A percentile compares a stretch with the other conserved stretches of the same genome.
Conservation (phyloP, 2,329 filamentous ascomycete species). For the Nemania sp. region DNA sequence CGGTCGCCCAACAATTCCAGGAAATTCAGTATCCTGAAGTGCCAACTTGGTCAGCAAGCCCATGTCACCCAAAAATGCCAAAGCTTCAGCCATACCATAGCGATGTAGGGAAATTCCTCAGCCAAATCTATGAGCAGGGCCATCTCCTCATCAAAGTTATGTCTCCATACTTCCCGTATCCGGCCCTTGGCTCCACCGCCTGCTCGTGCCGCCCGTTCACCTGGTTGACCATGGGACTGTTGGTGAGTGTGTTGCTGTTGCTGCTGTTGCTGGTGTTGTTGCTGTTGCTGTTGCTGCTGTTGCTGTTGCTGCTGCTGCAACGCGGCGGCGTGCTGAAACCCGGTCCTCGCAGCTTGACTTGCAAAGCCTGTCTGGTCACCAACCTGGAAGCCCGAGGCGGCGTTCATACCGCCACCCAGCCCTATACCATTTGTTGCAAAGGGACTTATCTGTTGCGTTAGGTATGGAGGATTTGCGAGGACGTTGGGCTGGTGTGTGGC, state of each 20-base stretch:
- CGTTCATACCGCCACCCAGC: slow-evolving; percentile 59
- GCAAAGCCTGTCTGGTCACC: slow-evolving; percentile 74
- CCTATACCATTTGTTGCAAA: slow-evolving; percentile 67
- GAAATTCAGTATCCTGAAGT: slow-evolving; percentile 90
- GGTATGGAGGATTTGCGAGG: slow-evolving; percentile 71
- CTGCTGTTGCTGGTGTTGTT: slow-evolving; percentile 44
- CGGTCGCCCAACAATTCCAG: slow-evolving; percentile 92
- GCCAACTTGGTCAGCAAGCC: slow-evolving; percentile 30
- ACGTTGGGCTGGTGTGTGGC: slow-evolving; percentile 56
- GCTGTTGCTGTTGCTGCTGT: slow-evolving; percentile 52
- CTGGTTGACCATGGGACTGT: slow-evolving; percentile 38
- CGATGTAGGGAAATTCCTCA: slow-evolving; percentile 92
- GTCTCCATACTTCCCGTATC: slow-evolving; percentile 95
- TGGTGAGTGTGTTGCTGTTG: slow-evolving; percentile 53
- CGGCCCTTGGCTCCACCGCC: slow-evolving; percentile 68
- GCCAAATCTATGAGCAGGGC: slow-evolving; percentile 78
- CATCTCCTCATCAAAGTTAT: slow-evolving; percentile 92
- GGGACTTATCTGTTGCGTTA: slow-evolving; percentile 69
- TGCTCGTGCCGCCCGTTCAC: slow-evolving; percentile 43
- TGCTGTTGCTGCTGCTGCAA: slow-evolving; percentile 52
- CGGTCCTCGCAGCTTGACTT: slow-evolving; percentile 85
- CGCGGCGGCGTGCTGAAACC: slow-evolving; percentile 76
- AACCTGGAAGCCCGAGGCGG: slow-evolving; percentile 54
- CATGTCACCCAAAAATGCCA: slow-evolving; percentile 6
- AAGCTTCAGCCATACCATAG: slow-evolving; percentile 72